phyloP scores from a whole-genome alignment of 192 early-diverging fungal species.

The Linnemannia schmuckeri region DNA sequence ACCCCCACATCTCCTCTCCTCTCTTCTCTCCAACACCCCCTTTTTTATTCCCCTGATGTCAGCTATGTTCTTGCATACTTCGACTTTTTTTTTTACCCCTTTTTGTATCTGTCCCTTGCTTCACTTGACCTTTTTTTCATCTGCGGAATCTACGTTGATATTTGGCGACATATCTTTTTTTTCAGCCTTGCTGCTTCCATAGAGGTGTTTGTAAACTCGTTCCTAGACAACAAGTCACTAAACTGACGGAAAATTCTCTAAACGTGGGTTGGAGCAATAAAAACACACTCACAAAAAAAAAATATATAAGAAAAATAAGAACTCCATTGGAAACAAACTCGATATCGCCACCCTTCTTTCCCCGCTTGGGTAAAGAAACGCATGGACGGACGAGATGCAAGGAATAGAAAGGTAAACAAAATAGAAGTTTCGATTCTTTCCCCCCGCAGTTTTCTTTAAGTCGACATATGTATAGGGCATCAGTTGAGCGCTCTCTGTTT shows the following conservation, averaged over 20 bases:
- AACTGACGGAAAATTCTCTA: too few species aligned
- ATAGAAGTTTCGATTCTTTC: background rate
- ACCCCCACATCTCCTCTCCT: background rate
- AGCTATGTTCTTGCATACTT: background rate
- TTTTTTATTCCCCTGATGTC: background rate
- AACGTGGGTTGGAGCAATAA: background rate
- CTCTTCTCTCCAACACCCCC: background rate
- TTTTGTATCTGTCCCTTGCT: background rate
- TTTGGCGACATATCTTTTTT: too few species aligned
- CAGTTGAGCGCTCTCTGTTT: too few species aligned
- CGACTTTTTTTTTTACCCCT: background rate
- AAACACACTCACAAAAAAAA: background rate
- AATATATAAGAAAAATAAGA: background rate
- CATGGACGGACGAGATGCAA: background rate
- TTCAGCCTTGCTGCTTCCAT: too few species aligned
- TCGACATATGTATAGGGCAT: too few species aligned
- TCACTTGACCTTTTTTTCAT: too few species aligned
- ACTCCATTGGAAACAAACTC: background rate
- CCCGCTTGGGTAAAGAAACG: background rate
- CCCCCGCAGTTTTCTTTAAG: constrained; percentile 1
- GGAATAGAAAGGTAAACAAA: background rate
- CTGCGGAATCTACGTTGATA: too few species aligned
- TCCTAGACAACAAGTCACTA: too few species aligned
- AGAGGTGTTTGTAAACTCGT: too few species aligned
- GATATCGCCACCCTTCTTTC: background rate